These are phyloP conservation scores for Samsoniella hepiali DNA, from an alignment of 2,329 filamentous ascomycete species.

Conservation along the genomic window DNA sequence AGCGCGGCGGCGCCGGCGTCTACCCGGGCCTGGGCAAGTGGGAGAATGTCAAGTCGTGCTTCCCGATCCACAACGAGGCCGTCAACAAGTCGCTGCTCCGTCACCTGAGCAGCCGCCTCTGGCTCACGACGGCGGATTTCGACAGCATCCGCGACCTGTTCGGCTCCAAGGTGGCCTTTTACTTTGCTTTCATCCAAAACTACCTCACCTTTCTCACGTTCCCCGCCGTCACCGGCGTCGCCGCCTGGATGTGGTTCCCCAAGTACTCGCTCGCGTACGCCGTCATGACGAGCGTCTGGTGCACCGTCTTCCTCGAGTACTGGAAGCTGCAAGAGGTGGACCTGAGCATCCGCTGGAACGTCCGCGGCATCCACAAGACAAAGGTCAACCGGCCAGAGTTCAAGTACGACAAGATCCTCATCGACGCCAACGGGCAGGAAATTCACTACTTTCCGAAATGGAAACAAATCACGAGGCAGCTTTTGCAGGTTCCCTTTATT, in stretches of 20 bases:
- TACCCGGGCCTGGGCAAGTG: constrained; percentile 56
- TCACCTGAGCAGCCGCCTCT: constrained; percentile 52
- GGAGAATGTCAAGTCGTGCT: constrained; percentile 58
- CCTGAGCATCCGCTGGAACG: constrained; percentile 68
- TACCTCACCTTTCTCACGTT: constrained; percentile 71
- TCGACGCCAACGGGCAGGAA: constrained; percentile 62
- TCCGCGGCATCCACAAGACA: constrained; percentile 64
- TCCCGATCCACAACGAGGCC: constrained; percentile 58
- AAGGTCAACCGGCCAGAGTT: constrained; percentile 66
- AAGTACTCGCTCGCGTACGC: constrained; percentile 70
- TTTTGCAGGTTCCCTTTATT: constrained; percentile 68
- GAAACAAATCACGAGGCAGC: constrained; percentile 62
- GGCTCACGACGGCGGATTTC: constrained; percentile 49
- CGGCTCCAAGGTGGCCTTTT: constrained; percentile 68
- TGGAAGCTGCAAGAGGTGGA: constrained; percentile 76
- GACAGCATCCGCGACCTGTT: constrained; percentile 60
- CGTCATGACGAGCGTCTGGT: constrained; percentile 64
- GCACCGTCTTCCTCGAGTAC: constrained; percentile 71
- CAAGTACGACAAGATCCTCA: constrained; percentile 56
- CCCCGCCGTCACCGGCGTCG: constrained; percentile 64
- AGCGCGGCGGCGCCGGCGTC: constrained; percentile 60
- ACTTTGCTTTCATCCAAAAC: constrained; percentile 78
- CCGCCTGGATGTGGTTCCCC: constrained; percentile 65
- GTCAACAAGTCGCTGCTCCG: constrained; percentile 55
- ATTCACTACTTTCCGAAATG: constrained; percentile 60